These are phyloP conservation scores for Pseudocercospora cruenta DNA, from an alignment of 2,329 filamentous ascomycete species.

Conservation along the genomic window DNA sequence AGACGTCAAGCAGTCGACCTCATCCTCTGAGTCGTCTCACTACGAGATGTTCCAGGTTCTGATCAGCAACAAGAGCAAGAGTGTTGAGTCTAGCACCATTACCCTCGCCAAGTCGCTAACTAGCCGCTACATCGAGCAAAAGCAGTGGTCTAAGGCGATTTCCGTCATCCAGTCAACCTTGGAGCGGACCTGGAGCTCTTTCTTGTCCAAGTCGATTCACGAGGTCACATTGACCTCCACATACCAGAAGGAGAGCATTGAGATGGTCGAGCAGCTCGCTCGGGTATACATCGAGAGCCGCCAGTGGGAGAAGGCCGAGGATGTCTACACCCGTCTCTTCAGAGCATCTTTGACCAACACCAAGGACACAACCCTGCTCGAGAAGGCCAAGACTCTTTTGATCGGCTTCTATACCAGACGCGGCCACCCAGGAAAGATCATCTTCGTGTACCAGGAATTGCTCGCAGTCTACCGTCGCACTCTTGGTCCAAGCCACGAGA, in stretches of 20 bases:
- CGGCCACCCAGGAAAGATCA: constrained; percentile 43
- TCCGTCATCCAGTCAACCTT: constrained; percentile 51
- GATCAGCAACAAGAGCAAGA: constrained; percentile 43
- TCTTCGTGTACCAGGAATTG: constrained; percentile 42
- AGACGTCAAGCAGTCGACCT: constrained; percentile 37
- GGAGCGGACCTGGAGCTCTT: constrained; percentile 50
- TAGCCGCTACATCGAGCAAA: constrained; percentile 49
- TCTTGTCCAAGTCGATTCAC: constrained; percentile 49
- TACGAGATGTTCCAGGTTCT: constrained; percentile 50
- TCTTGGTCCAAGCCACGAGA: constrained; percentile 45
- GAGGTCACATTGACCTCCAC: constrained; percentile 47
- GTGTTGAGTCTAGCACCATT: constrained; percentile 47
- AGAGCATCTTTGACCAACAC: constrained; percentile 40
- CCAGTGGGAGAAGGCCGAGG: constrained; percentile 44
- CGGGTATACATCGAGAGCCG: constrained; percentile 49
- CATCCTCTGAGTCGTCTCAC: constrained; percentile 47
- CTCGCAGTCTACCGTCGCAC: constrained; percentile 40
- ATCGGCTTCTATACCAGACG: constrained; percentile 45
- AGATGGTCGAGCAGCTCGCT: constrained; percentile 52
- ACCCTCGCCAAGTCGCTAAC: constrained; percentile 47
- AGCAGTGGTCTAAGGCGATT: constrained; percentile 53
- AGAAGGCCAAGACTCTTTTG: constrained; percentile 40
- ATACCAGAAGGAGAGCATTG: constrained; percentile 51
- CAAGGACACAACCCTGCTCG: constrained; percentile 36
- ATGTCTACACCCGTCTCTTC: constrained; percentile 46